Percentiles rank a stretch among this genome's conserved stretches.
Conservation (phyloP, 1,284 basidiomycete genomes). For the Trichosporon asahii region DNA sequence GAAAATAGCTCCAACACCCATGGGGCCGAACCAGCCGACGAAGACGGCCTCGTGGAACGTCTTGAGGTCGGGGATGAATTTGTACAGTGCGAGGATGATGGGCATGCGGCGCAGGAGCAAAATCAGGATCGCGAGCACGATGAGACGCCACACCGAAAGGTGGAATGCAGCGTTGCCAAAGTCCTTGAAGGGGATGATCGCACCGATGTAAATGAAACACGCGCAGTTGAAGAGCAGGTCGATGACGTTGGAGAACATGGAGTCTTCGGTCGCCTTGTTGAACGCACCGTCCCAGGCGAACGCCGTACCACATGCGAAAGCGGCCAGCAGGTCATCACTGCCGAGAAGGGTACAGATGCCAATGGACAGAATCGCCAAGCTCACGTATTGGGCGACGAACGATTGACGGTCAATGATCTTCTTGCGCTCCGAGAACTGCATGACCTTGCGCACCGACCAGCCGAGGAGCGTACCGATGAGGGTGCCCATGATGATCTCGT, state of each 20-base stretch:
- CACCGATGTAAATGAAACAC: constrained; percentile 87
- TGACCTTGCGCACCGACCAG: constrained; percentile 78
- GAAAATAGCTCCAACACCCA: constrained; percentile 83
- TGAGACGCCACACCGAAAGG: constrained; percentile 74
- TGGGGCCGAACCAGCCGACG: constrained; percentile 81
- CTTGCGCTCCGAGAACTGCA: constrained; percentile 89
- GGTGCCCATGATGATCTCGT: constrained; percentile 78
- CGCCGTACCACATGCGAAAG: constrained; percentile 91
- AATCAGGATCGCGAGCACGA: constrained; percentile 74
- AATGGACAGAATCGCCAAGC: constrained; percentile 73
- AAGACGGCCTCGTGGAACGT: constrained; percentile 78
- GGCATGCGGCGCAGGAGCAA: constrained; percentile 79
- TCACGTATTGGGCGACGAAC: constrained; percentile 84
- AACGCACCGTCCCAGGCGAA: constrained; percentile 92
- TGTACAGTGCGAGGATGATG: constrained; percentile 73
- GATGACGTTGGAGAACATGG: constrained; percentile 93
- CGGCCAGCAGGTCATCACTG: constrained; percentile 89
- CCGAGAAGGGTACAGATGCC: constrained; percentile 80
- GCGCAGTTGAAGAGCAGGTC: constrained; percentile 81
- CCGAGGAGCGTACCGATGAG: constrained; percentile 77
- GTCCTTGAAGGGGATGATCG: constrained; percentile 84
- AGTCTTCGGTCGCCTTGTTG: constrained; percentile 91
- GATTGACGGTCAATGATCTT: constrained; percentile 94
- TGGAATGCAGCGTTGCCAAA: constrained; percentile 65
- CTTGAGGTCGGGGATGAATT: constrained; percentile 89